Percentiles rank a stretch among this genome's conserved stretches.
These are phyloP conservation scores for Eustoma russellianum DNA, from an alignment of 257 asterid species.

Conservation along the genomic window DNA sequence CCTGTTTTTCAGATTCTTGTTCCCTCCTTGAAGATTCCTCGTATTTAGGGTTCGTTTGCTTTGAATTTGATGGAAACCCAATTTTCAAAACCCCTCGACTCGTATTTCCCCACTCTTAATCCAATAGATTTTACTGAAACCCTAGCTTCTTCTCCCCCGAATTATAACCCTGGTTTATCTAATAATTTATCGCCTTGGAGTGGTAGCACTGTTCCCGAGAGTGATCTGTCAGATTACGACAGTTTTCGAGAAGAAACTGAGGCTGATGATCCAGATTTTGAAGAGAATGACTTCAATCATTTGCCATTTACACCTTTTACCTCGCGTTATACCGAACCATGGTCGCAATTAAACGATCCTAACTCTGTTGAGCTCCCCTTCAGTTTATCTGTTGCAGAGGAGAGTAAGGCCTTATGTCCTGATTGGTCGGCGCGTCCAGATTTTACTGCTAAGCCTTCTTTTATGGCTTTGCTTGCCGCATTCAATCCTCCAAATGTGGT, in stretches of 20 bases:
- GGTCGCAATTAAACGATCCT: conserved; percentile 14
- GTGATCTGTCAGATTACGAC: conserved; percentile 14
- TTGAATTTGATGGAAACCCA: conserved; percentile 15
- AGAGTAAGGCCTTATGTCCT: conserved; percentile 7
- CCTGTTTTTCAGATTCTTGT: conserved; percentile 16
- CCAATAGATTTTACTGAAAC: conserved; percentile 15
- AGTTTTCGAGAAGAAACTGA: conserved; percentile 17
- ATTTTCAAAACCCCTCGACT: not conserved
- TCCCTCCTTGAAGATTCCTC: conserved; percentile 1
- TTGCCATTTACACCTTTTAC: conserved; percentile 3
- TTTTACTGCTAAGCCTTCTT: conserved; percentile 4
- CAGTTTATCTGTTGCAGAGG: conserved; percentile 7
- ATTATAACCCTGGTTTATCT: too few species aligned
- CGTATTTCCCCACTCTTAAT: conserved; percentile 8
- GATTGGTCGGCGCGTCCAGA: conserved; percentile 12
- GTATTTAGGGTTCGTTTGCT: not conserved
- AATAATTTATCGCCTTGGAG: conserved; percentile 15
- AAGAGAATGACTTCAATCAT: conserved; percentile 9
- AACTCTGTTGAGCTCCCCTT: conserved; percentile 1
- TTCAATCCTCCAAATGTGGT: conserved; percentile 18
- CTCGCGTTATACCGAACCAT: conserved; percentile 24
- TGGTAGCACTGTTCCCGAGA: conserved; percentile 4
- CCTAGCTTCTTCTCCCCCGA: conserved; percentile 1
- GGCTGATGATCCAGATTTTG: conserved; percentile 13
- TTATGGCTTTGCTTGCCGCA: conserved; percentile 4